A percentile compares a stretch with the other conserved stretches of the same genome.
These are phyloP conservation scores for Drechslera avenae DNA, from an alignment of 2,329 filamentous ascomycete genomes.

Conservation along the genomic window DNA sequence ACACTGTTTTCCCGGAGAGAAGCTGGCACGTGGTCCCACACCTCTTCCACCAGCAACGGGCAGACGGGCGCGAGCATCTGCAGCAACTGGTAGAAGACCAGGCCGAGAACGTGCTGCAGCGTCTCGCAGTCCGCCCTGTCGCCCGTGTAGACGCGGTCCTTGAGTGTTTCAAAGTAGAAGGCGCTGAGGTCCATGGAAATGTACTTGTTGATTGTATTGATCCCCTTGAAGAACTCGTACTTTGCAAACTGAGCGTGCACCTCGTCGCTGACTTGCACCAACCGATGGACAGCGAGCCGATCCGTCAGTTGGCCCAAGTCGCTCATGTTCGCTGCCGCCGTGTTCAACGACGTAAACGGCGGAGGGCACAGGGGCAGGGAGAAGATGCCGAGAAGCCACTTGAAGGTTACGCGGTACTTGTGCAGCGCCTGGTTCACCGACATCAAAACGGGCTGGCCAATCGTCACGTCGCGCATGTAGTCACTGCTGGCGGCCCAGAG, in stretches of 20 bases:
- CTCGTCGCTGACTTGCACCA: constrained; percentile 67
- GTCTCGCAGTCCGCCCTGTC: constrained; percentile 65
- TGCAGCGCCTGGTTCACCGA: constrained; percentile 76
- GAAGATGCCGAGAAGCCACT: constrained; percentile 80
- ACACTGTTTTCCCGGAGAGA: constrained; percentile 57
- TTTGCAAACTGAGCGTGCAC: constrained; percentile 69
- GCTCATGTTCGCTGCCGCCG: constrained; percentile 14
- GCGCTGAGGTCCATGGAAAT: constrained; percentile 82
- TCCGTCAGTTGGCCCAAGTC: constrained; percentile 36
- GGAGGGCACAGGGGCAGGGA: constrained; percentile 49
- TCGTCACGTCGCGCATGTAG: constrained; percentile 84
- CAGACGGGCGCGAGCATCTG: constrained; percentile 81
- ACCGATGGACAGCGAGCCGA: constrained; percentile 76
- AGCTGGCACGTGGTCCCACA: constrained; percentile 76
- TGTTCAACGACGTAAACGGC: constrained; percentile 31
- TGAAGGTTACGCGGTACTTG: constrained; percentile 88
- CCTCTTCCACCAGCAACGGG: constrained; percentile 84
- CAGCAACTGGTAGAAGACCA: constrained; percentile 73
- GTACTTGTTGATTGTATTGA: constrained; percentile 78
- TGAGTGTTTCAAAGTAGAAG: constrained; percentile 91
- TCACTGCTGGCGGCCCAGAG: constrained; percentile 92
- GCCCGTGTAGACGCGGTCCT: constrained; percentile 89
- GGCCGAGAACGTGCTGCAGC: constrained; percentile 62
- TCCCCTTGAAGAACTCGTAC: constrained; percentile 82
- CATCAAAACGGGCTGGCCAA: constrained; percentile 77